Evolutionary conservation across 2,329 filamentous ascomycete species (phyloP), one percentile per base, ranked within the genome.

Genomic region (Polychaeton citri): DNA sequence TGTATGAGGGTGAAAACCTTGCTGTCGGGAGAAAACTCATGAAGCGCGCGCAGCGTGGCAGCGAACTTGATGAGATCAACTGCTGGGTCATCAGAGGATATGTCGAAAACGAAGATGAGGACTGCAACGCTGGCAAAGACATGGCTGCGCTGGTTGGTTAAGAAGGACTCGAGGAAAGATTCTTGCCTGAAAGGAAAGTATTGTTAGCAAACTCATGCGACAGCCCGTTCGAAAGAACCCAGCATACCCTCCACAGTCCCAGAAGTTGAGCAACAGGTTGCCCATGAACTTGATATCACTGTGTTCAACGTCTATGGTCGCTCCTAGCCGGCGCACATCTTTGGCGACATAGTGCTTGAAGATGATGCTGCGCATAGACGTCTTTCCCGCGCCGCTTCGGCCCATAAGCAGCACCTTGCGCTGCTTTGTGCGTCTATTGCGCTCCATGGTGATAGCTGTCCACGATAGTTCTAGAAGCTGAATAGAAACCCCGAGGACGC

Each of bases 281-380:
- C 90, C 90, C 64, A 98, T 82, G 65, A 98, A 98, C 61, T 94
- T 94, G 62, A 96, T 90, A 64, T 95, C 90, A 43, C 86, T 95
- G 53, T 96, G 82, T 62, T 98, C 90, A 41, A 98, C 90, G 57
- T 98, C 90, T 56, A 98, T 96, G 9, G 90, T 98, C 1, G 90
- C 90, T 47, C 90, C 90, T 38, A 98, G 68, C 39, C 90, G 71
- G 26, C 90, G 74, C 5, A 94, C 94, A 60, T 98, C 90, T 55
- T 92, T 86, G 38, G 90, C 90, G 46, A 96, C 87, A 59, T 95
- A 96, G 62, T 96, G 96, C 68, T 84, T 94, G 64, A 98, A 98
- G 58, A 98, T 95, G 55, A 98, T 96, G 54, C 82, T 90, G 45
- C 90, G 76, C 90, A 98, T 98, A 38, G 86, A 95, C 30, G 87